A percentile compares a stretch with the other conserved stretches of the same genome.
Evolutionary conservation across 805 yeast genomes (phyloP).

Genomic region (Candida schatavii): DNA sequence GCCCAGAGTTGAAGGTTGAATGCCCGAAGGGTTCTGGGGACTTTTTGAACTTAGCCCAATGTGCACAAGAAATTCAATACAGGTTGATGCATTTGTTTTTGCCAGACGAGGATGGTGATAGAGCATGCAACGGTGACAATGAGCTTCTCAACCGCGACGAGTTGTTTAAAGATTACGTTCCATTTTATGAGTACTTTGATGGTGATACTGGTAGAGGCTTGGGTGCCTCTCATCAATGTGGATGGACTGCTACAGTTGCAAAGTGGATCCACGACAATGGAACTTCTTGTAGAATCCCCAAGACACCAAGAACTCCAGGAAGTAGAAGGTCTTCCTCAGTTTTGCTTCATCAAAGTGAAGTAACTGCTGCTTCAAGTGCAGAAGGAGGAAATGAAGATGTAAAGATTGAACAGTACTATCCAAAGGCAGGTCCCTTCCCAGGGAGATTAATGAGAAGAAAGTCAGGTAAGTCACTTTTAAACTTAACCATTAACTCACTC

Average conservation of each 20-base stretch:
- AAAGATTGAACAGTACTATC: slow-evolving; percentile 41
- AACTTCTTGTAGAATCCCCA: slow-evolving; percentile 56
- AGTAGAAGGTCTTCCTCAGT: slow-evolving; percentile 22
- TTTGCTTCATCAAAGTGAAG: slow-evolving; percentile 15
- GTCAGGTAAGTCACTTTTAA: slow-evolving; percentile 71
- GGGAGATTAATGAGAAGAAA: slow-evolving; percentile 60
- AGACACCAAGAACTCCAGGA: slow-evolving; percentile 36
- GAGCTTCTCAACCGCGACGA: slow-evolving; percentile 56
- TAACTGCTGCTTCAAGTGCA: slow-evolving; percentile 9
- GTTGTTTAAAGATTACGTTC: slow-evolving; percentile 69
- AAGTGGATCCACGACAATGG: slow-evolving; percentile 91
- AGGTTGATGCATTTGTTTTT: slow-evolving; percentile 75
- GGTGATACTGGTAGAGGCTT: slow-evolving; percentile 94
- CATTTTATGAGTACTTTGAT: slow-evolving; percentile 86
- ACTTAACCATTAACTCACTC: slow-evolving; percentile 62
- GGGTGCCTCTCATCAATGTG: slow-evolving; percentile 93
- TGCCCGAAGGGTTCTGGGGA: slow-evolving; percentile 86
- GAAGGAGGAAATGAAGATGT: slow-evolving; percentile 18
- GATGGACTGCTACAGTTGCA: slow-evolving; percentile 94
- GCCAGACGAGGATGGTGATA: slow-evolving; percentile 59
- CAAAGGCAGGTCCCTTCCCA: slow-evolving; percentile 47
- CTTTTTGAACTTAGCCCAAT: slow-evolving; percentile 74
- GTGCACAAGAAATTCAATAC: slow-evolving; percentile 87
- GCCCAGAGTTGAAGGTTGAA: slow-evolving; percentile 79
- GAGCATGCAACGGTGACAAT: slow-evolving; percentile 78